Conservation (phyloP, 805 yeast genomes). For the Komagataella kurtzmanii region DNA sequence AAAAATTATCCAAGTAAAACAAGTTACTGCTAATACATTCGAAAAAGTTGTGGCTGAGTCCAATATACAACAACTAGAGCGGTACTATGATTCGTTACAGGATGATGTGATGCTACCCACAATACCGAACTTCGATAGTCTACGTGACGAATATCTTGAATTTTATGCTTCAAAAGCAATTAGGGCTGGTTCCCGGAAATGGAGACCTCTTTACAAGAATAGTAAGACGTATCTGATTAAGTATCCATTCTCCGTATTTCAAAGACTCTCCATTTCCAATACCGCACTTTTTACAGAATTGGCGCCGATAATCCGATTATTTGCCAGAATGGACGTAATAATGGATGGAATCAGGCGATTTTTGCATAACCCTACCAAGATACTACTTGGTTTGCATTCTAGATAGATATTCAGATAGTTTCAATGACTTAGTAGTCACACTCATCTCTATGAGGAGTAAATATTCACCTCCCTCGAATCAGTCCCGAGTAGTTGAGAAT, state of each 20-base stretch:
- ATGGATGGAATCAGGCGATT: not conserved
- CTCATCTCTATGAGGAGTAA: too few species aligned
- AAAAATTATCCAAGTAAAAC: not conserved
- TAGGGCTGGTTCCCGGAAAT: not conserved
- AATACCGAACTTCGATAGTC: not conserved
- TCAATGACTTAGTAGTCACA: not conserved
- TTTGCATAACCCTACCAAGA: not conserved
- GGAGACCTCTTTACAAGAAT: not conserved
- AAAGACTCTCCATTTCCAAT: not conserved
- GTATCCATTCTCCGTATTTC: not conserved
- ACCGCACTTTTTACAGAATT: not conserved
- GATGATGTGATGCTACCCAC: not conserved
- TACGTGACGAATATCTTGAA: not conserved
- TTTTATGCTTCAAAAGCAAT: not conserved
- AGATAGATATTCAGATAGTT: not conserved
- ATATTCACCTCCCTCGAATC: not conserved
- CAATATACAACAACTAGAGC: not conserved
- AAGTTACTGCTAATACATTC: too few species aligned
- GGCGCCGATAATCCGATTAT: not conserved
- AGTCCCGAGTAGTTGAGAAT: not conserved
- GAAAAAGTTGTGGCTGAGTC: not conserved
- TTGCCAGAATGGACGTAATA: not conserved
- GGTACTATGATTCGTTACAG: not conserved
- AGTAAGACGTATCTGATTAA: not conserved
- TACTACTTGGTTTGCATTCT: not conserved